Base-by-base conservation (phyloP, 2,329 filamentous ascomycete species). In the Paracoccidioides brasiliensis region DNA sequence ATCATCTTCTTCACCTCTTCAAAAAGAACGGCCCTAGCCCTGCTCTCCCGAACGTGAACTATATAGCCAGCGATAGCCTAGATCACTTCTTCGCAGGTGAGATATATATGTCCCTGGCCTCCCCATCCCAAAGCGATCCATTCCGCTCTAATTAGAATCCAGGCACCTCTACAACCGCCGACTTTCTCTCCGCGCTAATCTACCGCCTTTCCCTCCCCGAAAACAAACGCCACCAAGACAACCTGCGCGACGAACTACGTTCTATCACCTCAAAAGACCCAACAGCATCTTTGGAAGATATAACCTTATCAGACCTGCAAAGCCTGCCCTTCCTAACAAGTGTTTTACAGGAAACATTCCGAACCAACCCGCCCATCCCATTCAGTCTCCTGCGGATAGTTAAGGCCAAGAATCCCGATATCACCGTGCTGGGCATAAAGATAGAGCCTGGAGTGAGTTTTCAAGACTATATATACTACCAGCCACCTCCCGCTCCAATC, bases 271-370 rank as follows among this genome's bases (percentile, higher is more conserved):
- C 56, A 15, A 15, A 14, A 37, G 32, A 12, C 33, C 53, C 3
- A 53, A 45, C 15, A 35, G 8, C 22, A 46, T 46, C 44, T 33
- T 14, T 30, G 5, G 53, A 57, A 32, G 49, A 38, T 32, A 35
- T 56, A 6, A 44, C 56, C 10, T 30, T 56, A 14, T 49, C 48
- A 8, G 30, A 37, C 8, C 14, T 61, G 10, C 58, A 60, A 33
- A 42, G 57, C 53, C 54, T 60, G 12, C 49, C 56, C 4, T 61
- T 73, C 58, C 64, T 75, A 3, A 68, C 70, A 53, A 70, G 72
- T 28, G 66, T 74, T 9, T 70, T 76, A 57, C 69, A 71, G 51
- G 74, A 77, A 59, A 66, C 71, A 0, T 60, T 75, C 5, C 67
- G 74, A 8, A 64, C 68, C 22, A 69, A 75, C 60, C 71, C 72